Evolutionary conservation across 768 basidiomycete species (phyloP), one percentile per base, ranked within the genome.

Genomic region (Zangia roseola): DNA sequence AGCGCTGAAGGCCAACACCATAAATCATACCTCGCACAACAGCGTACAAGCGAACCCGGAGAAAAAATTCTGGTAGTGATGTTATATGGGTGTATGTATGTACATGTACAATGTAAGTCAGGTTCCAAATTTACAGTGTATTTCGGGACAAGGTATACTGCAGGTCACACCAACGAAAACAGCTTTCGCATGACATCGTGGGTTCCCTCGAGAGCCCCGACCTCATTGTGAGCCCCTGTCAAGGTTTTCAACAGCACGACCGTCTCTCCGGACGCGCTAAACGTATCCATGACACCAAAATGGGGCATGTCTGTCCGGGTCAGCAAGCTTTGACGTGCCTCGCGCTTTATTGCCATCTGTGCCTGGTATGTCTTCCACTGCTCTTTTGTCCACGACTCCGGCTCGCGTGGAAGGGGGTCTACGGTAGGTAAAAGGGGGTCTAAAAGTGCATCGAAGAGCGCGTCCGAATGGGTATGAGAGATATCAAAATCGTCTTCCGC

Each of bases 401-500:
- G 52, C 68, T 60, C 57, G 64, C 33, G 52, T 5, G 60, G 72
- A 16, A 74, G 70, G 0, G 63, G 50, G 38, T 77, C 73, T 1
- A 77, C 50, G 3, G 72, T 60, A 2, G 87, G 86, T 8, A 91
- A 74, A 46, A 78, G 70, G 1, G 81, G 81, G 19, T 83, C 81
- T 25, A 89, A 62, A 48, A 91, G 79, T 0, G 78, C 71, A 24
- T 86, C 74, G 67, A 91, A 91, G 20, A 94, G 77, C 0, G 72
- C 67, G 13, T 75, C 71, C 0, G 91, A 84, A 62, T 94, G 91
- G 1, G 76, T 71, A 55, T 81, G 74, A 0, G 84, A 83, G 40
- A 93, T 91, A 20, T 88, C 84, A 56, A 70, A 73, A 67, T 94
- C 91, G 62, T 91, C 75, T 52, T 78, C 72, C 7, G 91, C 82